These are phyloP conservation scores for Psophocarpus tetragonolobus DNA, from an alignment of 306 rosid genomes.

Conservation along the genomic window DNA sequence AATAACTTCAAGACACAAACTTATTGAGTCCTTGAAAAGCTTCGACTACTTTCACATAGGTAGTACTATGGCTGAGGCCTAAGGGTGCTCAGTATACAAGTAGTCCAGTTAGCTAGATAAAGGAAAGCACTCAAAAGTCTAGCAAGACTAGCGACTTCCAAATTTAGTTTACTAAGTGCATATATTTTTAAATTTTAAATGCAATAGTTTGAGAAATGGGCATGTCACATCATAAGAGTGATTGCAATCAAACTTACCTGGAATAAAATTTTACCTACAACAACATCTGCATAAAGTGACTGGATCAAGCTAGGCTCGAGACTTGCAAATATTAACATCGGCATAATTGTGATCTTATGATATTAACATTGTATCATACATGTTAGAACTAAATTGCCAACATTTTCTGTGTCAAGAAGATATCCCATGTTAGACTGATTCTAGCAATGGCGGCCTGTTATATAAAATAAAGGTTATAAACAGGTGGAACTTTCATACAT, in stretches of 20 bases:
- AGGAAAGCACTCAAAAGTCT: slow-evolving; percentile 29
- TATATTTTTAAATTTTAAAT: slow-evolving; percentile 7
- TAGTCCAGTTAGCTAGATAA: slow-evolving; percentile 26
- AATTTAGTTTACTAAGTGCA: slow-evolving; percentile 2
- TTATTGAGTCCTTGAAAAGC: background rate
- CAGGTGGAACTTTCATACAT: background rate
- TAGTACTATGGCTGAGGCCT: background rate
- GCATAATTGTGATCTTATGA: background rate
- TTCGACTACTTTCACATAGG: slow-evolving; percentile 33
- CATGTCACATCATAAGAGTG: slow-evolving; percentile 5
- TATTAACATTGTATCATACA: background rate
- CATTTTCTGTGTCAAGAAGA: background rate
- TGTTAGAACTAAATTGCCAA: background rate
- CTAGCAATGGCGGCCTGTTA: background rate
- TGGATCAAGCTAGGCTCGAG: background rate
- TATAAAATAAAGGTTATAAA: background rate
- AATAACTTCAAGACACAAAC: slow-evolving; percentile 9
- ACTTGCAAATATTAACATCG: background rate
- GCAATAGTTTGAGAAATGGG: background rate
- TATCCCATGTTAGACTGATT: background rate
- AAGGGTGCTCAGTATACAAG: background rate
- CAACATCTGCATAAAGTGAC: slow-evolving; percentile 5
- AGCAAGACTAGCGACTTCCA: slow-evolving; percentile 13
- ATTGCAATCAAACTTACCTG: background rate
- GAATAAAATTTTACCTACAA: too few relatives aligned